Evolutionary conservation across 129 eudicot genomes (phyloP).

Genomic region (Pittosporum tobira): DNA sequence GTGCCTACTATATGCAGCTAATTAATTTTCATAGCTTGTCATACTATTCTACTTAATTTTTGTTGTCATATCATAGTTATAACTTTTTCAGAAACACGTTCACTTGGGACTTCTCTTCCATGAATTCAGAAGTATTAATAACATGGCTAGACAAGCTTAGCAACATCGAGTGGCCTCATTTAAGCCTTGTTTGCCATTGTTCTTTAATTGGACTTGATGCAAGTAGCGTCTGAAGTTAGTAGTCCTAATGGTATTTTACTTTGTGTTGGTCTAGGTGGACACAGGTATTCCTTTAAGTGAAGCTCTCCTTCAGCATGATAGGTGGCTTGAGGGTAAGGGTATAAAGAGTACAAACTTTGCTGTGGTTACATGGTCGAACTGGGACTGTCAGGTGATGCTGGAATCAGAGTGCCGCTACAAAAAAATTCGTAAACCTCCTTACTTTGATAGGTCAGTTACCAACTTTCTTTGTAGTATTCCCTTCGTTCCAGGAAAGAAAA

Average conservation of each 20-base stretch:
- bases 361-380: conserved; percentile 97
- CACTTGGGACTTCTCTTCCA: too few relatives aligned
- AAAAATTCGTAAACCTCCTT: conserved; percentile 80
- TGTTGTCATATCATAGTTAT: too few relatives aligned
- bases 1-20: too few relatives aligned
- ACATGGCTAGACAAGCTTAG: too few relatives aligned
- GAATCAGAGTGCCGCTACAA: conserved; percentile 96
- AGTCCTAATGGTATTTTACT: background rate
- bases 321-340: conserved; percentile 88
- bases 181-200: too few relatives aligned
- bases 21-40: too few relatives aligned
- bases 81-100: too few relatives aligned
- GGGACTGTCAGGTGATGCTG: conserved; percentile 95
- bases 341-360: conserved; percentile 79
- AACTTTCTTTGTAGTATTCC: too few relatives aligned
- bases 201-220: background rate
- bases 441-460: conserved; percentile 59
- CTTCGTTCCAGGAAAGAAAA: too few relatives aligned
- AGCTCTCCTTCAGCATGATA: conserved; percentile 75
- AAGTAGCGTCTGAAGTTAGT: background rate
- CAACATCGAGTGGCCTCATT: too few relatives aligned
- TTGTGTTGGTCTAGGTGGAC: conserved; percentile 58
- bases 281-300: conserved; percentile 78
- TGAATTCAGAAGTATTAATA: too few relatives aligned
- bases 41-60: too few relatives aligned